Evolutionary conservation across 805 yeast genomes (phyloP).

Genomic region (Torulaspora gathmanii): DNA sequence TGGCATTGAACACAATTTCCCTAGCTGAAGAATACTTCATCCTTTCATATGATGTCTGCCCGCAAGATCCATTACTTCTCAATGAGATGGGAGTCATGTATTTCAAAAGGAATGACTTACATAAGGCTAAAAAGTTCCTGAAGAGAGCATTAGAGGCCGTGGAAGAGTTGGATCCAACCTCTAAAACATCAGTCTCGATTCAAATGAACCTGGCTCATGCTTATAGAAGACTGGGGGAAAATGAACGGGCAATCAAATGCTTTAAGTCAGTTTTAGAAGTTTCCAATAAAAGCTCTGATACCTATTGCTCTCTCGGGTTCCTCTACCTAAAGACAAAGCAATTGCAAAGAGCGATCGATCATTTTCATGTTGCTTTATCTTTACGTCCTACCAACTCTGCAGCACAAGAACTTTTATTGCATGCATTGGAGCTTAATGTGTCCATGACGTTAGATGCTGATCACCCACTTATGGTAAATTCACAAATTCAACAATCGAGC

Average conservation of each 20-base stretch:
- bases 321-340: constrained; percentile 68
- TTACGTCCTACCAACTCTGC: constrained; percentile 76
- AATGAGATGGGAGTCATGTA: constrained; percentile 92
- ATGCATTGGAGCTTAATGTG: constrained; percentile 66
- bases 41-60: constrained; percentile 72
- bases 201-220: constrained; percentile 87
- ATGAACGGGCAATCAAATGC: constrained; percentile 63
- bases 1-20: constrained; percentile 76
- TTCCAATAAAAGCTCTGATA: constrained; percentile 65
- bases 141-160: constrained; percentile 69
- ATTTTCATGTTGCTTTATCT: constrained; percentile 76
- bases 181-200: constrained; percentile 79
- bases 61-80: constrained; percentile 77
- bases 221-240: constrained; percentile 59
- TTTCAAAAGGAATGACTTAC: constrained; percentile 66
- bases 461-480: constrained; percentile 30
- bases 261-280: constrained; percentile 71
- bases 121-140: constrained; percentile 65
- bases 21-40: constrained; percentile 82
- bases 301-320: constrained; percentile 80
- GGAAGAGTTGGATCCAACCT: constrained; percentile 63
- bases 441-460: constrained; percentile 27
- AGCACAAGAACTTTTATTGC: constrained; percentile 70
- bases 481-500: constrained; percentile 17
- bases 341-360: constrained; percentile 61